These are phyloP conservation scores for Colletotrichum echinochloae DNA, from an alignment of 2,329 filamentous ascomycete genomes.

Conservation along the genomic window DNA sequence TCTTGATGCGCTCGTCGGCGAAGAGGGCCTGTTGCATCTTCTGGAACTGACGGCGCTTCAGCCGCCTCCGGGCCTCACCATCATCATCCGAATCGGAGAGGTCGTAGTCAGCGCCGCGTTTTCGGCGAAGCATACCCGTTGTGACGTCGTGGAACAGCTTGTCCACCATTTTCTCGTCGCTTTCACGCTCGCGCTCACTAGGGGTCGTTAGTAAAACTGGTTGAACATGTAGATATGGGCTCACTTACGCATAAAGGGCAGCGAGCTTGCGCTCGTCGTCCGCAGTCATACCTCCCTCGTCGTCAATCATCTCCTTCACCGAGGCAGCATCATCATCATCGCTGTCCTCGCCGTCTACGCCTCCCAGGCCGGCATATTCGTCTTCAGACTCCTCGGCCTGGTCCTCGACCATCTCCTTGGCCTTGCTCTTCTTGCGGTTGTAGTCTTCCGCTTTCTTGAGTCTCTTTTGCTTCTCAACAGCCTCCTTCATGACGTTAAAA, in stretches of 20 bases:
- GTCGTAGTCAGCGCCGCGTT: slow-evolving; percentile 84
- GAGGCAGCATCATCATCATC: slow-evolving; percentile 78
- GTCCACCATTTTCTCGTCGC: slow-evolving; percentile 88
- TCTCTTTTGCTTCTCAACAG: slow-evolving; percentile 67
- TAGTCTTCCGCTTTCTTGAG: slow-evolving; percentile 68
- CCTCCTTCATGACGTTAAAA: slow-evolving; percentile 79
- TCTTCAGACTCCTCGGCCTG: slow-evolving; percentile 98
- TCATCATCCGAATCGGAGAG: slow-evolving; percentile 93
- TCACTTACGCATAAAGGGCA: slow-evolving; percentile 88
- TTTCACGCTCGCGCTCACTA: slow-evolving; percentile 81
- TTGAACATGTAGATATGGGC: not conserved
- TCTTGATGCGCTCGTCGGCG: slow-evolving; percentile 88
- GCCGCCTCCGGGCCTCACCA: slow-evolving; percentile 78
- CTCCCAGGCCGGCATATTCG: slow-evolving; percentile 94
- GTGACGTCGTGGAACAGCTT: slow-evolving; percentile 95
- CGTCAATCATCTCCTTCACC: slow-evolving; percentile 90
- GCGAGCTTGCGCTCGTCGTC: slow-evolving; percentile 85
- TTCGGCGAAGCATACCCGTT: slow-evolving; percentile 86
- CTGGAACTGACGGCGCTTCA: slow-evolving; percentile 89
- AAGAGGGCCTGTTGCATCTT: slow-evolving; percentile 92
- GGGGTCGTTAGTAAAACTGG: slow-evolving; percentile 25
- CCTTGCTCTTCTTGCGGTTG: slow-evolving; percentile 88
- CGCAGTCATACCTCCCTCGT: slow-evolving; percentile 76
- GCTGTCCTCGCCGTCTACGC: slow-evolving; percentile 87
- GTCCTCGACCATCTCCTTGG: slow-evolving; percentile 88